Evolutionary conservation across 2,329 filamentous ascomycete species (phyloP).

Genomic region (Fusarium multiceps): DNA sequence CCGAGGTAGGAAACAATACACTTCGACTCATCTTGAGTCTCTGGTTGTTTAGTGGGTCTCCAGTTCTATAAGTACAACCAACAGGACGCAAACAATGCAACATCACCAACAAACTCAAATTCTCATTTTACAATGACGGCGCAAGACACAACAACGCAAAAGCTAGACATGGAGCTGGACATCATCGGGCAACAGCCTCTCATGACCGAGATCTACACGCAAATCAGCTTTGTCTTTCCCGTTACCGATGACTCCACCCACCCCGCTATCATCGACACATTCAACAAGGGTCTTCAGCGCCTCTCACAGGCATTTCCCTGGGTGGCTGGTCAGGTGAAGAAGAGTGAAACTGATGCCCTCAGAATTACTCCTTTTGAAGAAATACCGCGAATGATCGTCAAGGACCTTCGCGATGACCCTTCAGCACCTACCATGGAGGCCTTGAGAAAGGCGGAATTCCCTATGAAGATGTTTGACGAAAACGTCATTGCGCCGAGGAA

Average conservation of each 20-base stretch:
- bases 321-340: conserved; percentile 58
- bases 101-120: neutral
- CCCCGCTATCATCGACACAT: neutral
- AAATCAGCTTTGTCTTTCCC: neutral
- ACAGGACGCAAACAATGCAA: neutral
- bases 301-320: conserved; percentile 58
- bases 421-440: conserved; percentile 53
- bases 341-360: conserved; percentile 48
- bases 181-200: neutral
- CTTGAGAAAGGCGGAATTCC: conserved; percentile 54
- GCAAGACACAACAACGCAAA: neutral
- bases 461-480: conserved; percentile 59
- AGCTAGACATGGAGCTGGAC: neutral
- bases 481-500: neutral
- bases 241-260: neutral
- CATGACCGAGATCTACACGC: neutral
- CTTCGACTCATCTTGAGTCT: neutral
- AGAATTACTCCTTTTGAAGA: conserved; percentile 53
- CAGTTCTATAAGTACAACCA: neutral
- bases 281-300: conserved; percentile 50
- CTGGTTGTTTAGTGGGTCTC: neutral
- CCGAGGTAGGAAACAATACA: neutral
- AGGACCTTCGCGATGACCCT: conserved; percentile 54
- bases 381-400: conserved; percentile 53
- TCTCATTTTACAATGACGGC: neutral